Evolutionary conservation across 441 rosid species (phyloP).

Genomic region (Hura crepitans): DNA sequence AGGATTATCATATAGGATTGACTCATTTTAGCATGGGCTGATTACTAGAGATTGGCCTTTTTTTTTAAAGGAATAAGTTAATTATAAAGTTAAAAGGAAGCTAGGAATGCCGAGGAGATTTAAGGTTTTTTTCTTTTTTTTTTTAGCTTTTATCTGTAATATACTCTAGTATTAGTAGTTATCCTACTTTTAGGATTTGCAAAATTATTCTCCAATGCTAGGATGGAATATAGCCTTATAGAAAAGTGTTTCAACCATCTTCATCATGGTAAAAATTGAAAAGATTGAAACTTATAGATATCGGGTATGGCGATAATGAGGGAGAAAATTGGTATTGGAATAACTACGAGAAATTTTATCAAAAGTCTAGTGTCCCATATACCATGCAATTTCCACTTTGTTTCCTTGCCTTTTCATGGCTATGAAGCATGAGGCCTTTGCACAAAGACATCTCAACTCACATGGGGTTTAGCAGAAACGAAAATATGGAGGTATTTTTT

Average conservation of each 20-base stretch:
- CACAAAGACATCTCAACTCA: no score
- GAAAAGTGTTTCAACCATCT: slow-evolving; percentile 19
- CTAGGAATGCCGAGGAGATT: slow-evolving; percentile 56
- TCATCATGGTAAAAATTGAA: background rate
- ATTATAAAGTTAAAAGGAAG: slow-evolving; percentile 83
- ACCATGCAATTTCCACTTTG: background rate
- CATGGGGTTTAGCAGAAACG: no score
- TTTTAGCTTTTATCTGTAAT: slow-evolving; percentile 37
- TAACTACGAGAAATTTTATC: slow-evolving; percentile 8
- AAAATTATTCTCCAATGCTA: background rate
- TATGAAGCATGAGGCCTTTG: no score
- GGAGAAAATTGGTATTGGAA: background rate
- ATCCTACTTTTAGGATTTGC: background rate
- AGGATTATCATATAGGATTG: slow-evolving; percentile 13
- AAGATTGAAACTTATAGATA: background rate
- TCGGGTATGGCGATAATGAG: background rate
- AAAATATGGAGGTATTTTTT: no score
- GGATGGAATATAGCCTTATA: background rate
- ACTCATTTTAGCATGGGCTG: slow-evolving; percentile 26
- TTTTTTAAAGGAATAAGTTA: slow-evolving; percentile 64
- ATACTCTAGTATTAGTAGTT: slow-evolving; percentile 25
- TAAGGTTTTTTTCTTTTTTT: no score
- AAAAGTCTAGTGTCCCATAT: slow-evolving; percentile 6
- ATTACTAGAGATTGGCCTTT: slow-evolving; percentile 39
- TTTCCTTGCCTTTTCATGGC: background rate